Evolutionary conservation across 768 basidiomycete genomes (phyloP).

Genomic region (Trametes cinnabarina): DNA sequence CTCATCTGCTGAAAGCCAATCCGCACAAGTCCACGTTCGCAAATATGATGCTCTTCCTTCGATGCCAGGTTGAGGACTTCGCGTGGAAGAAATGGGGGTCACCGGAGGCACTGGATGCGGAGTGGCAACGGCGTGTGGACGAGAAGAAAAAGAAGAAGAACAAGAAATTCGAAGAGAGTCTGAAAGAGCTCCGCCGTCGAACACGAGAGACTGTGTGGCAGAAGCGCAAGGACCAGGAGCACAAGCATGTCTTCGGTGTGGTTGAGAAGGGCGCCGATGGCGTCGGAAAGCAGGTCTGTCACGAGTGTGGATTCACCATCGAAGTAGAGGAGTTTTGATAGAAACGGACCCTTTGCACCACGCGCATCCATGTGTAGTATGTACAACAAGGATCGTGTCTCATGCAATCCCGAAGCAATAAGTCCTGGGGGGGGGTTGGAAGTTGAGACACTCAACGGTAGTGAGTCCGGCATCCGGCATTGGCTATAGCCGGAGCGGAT

Average conservation of each 20-base stretch:
- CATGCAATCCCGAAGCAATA: no score
- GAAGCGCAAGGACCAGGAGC: conserved; percentile 79
- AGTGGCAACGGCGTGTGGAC: conserved; percentile 73
- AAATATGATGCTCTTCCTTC: conserved; percentile 98
- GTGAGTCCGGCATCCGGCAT: neutral
- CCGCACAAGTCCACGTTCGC: conserved; percentile 93
- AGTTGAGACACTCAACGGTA: no score
- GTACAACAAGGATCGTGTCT: neutral
- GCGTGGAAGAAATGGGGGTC: conserved; percentile 99
- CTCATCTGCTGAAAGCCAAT: conserved; percentile 91
- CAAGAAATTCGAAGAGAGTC: conserved; percentile 90
- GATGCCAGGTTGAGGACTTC: conserved; percentile 92
- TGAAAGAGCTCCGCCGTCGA: conserved; percentile 78
- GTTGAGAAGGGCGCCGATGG: conserved; percentile 55
- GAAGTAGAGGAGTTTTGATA: conserved; percentile 78
- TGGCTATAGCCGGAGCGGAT: conserved; percentile 2
- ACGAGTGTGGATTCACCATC: conserved; percentile 87
- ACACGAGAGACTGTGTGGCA: conserved; percentile 93
- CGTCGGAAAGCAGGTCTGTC: conserved; percentile 70
- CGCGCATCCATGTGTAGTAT: neutral
- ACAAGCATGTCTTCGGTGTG: conserved; percentile 78
- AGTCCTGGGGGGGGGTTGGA: no score
- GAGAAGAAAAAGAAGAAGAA: conserved; percentile 91
- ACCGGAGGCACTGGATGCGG: conserved; percentile 83
- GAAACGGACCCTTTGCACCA: neutral